Evolutionary conservation across 345 rosid species (phyloP).

Genomic region (Litchi chinensis): DNA sequence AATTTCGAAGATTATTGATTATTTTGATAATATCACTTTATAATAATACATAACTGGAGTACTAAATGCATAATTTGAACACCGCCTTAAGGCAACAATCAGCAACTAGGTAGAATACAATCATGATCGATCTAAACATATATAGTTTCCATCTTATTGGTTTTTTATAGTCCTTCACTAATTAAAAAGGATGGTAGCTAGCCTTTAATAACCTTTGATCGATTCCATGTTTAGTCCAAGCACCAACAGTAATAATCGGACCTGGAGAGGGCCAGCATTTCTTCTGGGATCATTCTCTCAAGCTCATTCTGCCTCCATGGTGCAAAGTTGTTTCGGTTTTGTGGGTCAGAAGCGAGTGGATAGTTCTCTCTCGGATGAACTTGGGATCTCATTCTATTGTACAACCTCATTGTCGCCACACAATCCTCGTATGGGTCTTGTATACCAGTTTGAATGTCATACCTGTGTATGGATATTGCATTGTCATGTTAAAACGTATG

Average conservation of each 20-base stretch:
- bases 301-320: conserved; percentile 83
- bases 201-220: background rate
- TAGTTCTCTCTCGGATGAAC: conserved; percentile 56
- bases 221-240: conserved; percentile 42
- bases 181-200: background rate
- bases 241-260: conserved; percentile 97
- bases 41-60: background rate
- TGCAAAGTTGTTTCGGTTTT: conserved; percentile 69
- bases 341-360: conserved; percentile 76
- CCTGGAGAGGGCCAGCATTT: conserved; percentile 65
- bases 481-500: background rate
- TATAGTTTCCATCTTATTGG: background rate
- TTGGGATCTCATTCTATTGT: conserved; percentile 81
- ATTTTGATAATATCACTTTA: no score
- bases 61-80: background rate
- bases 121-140: no score
- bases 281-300: conserved; percentile 80
- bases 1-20: no score
- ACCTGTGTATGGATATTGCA: conserved; percentile 34
- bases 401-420: conserved; percentile 89
- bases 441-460: conserved; percentile 73
- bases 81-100: no score
- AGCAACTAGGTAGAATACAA: background rate
- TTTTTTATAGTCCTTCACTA: no score
- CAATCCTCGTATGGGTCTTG: conserved; percentile 90